Evolutionary conservation across 2,329 filamentous ascomycete species (phyloP).

Genomic region (Orbilia quercus): DNA sequence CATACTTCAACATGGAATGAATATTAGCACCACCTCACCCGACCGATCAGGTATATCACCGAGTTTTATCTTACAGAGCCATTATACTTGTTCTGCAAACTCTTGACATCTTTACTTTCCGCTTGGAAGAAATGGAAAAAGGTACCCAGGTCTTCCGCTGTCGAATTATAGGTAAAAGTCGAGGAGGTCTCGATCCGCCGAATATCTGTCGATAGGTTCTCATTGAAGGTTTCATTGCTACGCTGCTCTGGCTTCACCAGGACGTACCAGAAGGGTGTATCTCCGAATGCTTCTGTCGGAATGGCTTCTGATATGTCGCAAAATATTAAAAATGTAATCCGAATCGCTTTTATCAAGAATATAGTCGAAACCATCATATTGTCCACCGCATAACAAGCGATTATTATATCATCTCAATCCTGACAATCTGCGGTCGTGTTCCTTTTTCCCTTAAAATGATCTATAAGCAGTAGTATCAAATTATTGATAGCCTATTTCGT

Average conservation of each 20-base stretch:
- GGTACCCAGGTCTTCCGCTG: conserved; percentile 4
- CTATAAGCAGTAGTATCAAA: too few relatives aligned
- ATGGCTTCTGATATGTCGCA: background rate
- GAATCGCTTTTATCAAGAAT: conserved; percentile 3
- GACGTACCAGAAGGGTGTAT: conserved; percentile 36
- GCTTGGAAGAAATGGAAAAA: conserved; percentile 41
- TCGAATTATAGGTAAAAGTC: conserved; percentile 10
- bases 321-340: conserved; percentile 3
- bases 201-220: conserved; percentile 17
- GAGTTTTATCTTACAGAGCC: conserved; percentile 18
- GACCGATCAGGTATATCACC: background rate
- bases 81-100: conserved; percentile 1
- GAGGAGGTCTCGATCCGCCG: background rate
- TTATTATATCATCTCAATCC: too few relatives aligned
- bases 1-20: conserved; percentile 13
- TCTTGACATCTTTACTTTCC: background rate
- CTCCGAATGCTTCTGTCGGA: conserved; percentile 21
- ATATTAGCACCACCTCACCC: background rate
- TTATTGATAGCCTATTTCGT: too few relatives aligned
- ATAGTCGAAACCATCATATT: conserved; percentile 29
- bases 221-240: conserved; percentile 1
- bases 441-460: too few relatives aligned
- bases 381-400: background rate
- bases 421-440: background rate
- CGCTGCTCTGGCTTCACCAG: conserved; percentile 21